Evolutionary conservation across 306 rosid species (phyloP).

Genomic region (Castanospermum australe): DNA sequence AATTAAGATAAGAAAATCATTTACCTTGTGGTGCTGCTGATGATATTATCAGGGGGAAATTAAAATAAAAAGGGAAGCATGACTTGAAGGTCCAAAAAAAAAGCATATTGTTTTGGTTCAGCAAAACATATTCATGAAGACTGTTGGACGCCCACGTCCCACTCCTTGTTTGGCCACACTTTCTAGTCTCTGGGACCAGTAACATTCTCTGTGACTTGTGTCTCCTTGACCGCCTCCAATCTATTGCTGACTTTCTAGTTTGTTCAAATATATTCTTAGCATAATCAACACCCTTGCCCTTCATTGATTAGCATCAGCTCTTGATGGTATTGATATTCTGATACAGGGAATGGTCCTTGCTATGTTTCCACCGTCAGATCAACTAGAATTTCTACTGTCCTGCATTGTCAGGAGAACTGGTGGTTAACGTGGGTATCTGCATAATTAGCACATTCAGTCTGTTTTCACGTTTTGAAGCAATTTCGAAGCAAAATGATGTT

Average conservation of each 20-base stretch:
- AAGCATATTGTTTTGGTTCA: slow-evolving; percentile 34
- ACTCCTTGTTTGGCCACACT: slow-evolving; percentile 36
- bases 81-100: slow-evolving; percentile 30
- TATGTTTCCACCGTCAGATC: slow-evolving; percentile 26
- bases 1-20: slow-evolving; percentile 40
- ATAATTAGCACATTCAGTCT: slow-evolving; percentile 33
- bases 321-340: background rate
- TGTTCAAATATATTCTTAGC: slow-evolving; percentile 30
- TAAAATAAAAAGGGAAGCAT: slow-evolving; percentile 18
- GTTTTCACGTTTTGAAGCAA: slow-evolving; percentile 41
- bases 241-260: slow-evolving; percentile 12
- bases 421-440: slow-evolving; percentile 40
- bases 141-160: slow-evolving; percentile 46
- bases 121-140: slow-evolving; percentile 59
- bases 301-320: background rate
- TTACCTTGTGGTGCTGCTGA: slow-evolving; percentile 25
- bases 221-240: slow-evolving; percentile 63
- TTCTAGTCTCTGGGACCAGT: slow-evolving; percentile 50
- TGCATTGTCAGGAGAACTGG: slow-evolving; percentile 34
- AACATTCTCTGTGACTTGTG: slow-evolving; percentile 66
- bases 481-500: slow-evolving; percentile 41
- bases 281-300: background rate
- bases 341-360: background rate
- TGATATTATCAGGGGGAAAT: slow-evolving; percentile 5
- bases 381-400: slow-evolving; percentile 26